phyloP scores from a whole-genome alignment of 495 filamentous ascomycete species.

The Podospora appendiculata region DNA sequence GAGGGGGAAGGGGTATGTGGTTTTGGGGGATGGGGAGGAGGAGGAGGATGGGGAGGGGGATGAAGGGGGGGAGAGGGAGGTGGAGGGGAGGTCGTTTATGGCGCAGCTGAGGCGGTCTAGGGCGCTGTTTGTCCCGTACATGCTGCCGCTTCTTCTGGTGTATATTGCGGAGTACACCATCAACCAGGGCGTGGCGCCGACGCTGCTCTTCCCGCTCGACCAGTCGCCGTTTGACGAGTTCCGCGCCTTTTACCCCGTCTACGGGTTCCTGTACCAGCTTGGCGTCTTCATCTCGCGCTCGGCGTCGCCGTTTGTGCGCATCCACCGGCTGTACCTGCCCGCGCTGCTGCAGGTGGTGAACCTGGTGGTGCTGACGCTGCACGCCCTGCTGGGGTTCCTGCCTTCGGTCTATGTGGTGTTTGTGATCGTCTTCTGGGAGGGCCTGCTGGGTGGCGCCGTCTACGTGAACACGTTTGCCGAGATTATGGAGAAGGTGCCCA shows the following conservation, averaged over 20 bases:
- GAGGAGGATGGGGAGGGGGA: conserved; percentile 20
- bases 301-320: conserved; percentile 74
- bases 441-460: conserved; percentile 78
- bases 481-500: conserved; percentile 70
- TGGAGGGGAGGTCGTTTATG: conserved; percentile 32
- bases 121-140: conserved; percentile 49
- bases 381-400: conserved; percentile 70
- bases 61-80: conserved; percentile 14
- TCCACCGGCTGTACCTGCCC: conserved; percentile 73
- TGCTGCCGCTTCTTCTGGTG: conserved; percentile 85
- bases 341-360: conserved; percentile 80
- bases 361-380: conserved; percentile 61
- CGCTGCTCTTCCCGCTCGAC: conserved; percentile 74
- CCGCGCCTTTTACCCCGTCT: conserved; percentile 85
- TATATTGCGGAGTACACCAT: conserved; percentile 96
- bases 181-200: conserved; percentile 87
- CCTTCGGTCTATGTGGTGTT: conserved; percentile 81
- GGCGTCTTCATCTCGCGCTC: conserved; percentile 93
- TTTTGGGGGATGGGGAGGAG: conserved; percentile 28
- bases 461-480: conserved; percentile 96
- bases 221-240: conserved; percentile 70
- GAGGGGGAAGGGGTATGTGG: conserved; percentile 30
- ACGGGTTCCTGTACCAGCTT: conserved; percentile 84
- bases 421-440: conserved; percentile 88
- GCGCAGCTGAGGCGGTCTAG: conserved; percentile 36